Evolutionary conservation across 2,329 filamentous ascomycete species (phyloP), one percentile per base, ranked within the genome.

Genomic region (Fusarium coffeatum): DNA sequence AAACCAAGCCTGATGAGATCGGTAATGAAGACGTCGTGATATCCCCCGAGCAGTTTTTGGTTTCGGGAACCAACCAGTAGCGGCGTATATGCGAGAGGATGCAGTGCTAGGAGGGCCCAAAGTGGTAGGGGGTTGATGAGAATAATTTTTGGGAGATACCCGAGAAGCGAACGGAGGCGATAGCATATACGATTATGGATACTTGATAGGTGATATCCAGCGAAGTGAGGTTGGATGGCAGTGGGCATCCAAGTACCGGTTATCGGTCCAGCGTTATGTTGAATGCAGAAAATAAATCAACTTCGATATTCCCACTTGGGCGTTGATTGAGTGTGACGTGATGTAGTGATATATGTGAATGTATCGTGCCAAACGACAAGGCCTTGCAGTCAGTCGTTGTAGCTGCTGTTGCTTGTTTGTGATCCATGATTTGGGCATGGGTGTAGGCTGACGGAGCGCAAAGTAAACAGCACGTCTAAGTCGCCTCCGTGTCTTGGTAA

Each of bases 1-100:
- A 55, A 49, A 57, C 61, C 64, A 61, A 69, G 59, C 60, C 37
- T 46, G 55, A 57, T 59, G 62, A 64, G 59, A 63, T 64, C 59
- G 65, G 58, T 70, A 70, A 51, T 68, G 57, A 64, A 68, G 62
- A 60, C 59, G 60, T 54, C 47, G 45, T 55, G 37, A 55, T 69
- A 30, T 43, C 53, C 68, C 61, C 66, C 56, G 25, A 59, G 57
- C 60, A 60, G 59, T 55, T 42, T 51, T 56, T 55, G 57, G 58
- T 61, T 42, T 57, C 57, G 55, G 46, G 48, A 46, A 37, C 37
- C 46, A 34, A 45, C 27, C 42, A 59, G 45, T 16, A 22, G 53
- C 59, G 57, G 23, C 40, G n/a, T 42, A 45, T 42, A 34, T 42
- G 32, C 34, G 25, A 40, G 23, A 53, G 25, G 51, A 12, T 37